Conservation (phyloP, 805 yeast genomes). For the Sungouiozyma intestinalis region DNA sequence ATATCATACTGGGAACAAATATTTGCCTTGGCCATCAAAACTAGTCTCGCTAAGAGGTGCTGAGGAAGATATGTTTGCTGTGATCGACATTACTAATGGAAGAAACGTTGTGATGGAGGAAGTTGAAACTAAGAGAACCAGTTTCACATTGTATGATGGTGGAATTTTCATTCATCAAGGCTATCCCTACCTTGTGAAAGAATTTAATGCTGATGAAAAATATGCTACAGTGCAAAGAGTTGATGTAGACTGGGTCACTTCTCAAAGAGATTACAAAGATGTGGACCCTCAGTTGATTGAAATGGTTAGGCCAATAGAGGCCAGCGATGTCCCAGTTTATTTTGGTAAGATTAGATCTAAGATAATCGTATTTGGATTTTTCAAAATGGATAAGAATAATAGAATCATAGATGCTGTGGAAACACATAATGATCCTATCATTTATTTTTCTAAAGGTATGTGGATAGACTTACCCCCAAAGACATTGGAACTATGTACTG, state of each 20-base stretch:
- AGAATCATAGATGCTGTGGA: constrained; percentile 90
- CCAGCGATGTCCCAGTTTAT: constrained; percentile 50
- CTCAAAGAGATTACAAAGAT: constrained; percentile 86
- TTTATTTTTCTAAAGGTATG: constrained; percentile 61
- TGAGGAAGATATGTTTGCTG: constrained; percentile 75
- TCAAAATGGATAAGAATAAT: constrained; percentile 66
- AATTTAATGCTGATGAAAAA: constrained; percentile 66
- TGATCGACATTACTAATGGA: constrained; percentile 76
- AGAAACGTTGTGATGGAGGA: constrained; percentile 76
- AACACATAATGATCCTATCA: constrained; percentile 78
- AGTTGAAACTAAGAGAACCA: constrained; percentile 78
- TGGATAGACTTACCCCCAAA: constrained; percentile 79
- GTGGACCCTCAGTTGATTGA: constrained; percentile 79
- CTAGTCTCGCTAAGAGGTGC: constrained; percentile 72
- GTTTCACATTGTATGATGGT: constrained; percentile 85
- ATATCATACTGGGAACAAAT: constrained; percentile 46
- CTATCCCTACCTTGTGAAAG: constrained; percentile 72
- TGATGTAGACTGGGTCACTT: constrained; percentile 88
- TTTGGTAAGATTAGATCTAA: constrained; percentile 69
- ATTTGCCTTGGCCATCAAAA: constrained; percentile 73
- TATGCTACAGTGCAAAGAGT: constrained; percentile 82
- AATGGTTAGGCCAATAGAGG: constrained; percentile 42
- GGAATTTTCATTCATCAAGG: constrained; percentile 95
- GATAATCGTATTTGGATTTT: constrained; percentile 81
- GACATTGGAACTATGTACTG: constrained; percentile 49